Base-by-base conservation (phyloP, 2,329 filamentous ascomycete genomes). In the Bretziella fagacearum region DNA sequence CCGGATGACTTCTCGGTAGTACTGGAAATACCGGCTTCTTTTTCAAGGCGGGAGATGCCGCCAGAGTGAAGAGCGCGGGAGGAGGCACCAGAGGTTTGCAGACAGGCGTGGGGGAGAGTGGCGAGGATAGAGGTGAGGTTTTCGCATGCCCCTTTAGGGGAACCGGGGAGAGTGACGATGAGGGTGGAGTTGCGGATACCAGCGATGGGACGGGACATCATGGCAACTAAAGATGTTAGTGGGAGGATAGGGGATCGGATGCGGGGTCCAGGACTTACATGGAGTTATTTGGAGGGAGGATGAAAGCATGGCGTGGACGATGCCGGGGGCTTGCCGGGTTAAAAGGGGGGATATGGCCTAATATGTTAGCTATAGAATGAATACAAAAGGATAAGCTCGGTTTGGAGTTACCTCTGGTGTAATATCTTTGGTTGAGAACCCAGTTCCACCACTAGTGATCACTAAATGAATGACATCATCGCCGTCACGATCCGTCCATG, bases 281-380 rank as follows among this genome's bases (percentile, higher is more conserved):
- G 89, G 87, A 2, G 91, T 98, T 27, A 96, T 77, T 36, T 75
- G 68, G 13, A 94, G 66, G 1, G 89, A 96, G 17, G 84, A 70
- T 4, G 86, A 71, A 35, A 98, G 69, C 89, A 98, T 98, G 53
- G 79, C 86, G 63, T 98, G 87, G n/a, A 95, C 81, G 43, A 98
- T 68, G 1, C 91, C 91, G 0, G 86, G 78, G 0, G 91, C 91
- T 60, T 89, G 77, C 58, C 82, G 86, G 57, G 94, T 79, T 36
- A 96, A 69, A 33, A 96, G 63, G 4, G 79, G 74, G 11, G 70
- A 65, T n/a, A 95, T 73, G 44, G 86, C 87, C 81, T 89, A 53
- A 22, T 5, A 29, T 4, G 11, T 41, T 46, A 48, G 32, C 17
- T 7, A 44, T 46, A 48, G 0, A 39, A 50, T 11, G 20, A 29